Base-by-base conservation (phyloP, 371 early-diverging fungal species). In the Chytridium lagenaria region DNA sequence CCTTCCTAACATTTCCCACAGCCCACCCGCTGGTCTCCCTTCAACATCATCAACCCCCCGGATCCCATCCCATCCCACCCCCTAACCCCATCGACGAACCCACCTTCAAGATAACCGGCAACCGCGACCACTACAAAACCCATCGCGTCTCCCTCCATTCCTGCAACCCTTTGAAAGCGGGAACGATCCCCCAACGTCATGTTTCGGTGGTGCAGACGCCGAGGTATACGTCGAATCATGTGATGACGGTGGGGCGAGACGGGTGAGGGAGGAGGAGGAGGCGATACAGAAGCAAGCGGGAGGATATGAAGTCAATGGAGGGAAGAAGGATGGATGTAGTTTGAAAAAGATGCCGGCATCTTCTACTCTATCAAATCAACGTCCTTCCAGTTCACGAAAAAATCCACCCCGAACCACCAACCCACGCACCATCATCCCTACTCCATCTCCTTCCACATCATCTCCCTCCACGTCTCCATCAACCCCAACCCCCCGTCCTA, bases 21-120 rank as follows among this genome's bases (percentile, higher is more conserved):
- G 76, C 73, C 75, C 3, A 73, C 75, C 22, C 72, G 70, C 33
- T 78, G 79, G 79, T 31, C 51, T 39, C 59, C 79, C 0, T 78
- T 70, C 69, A 70, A 61, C 38, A 59, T 78, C 55, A 72, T 75
- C 68, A 76, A 76, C 64, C 64, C 79, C 76, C 73, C 50, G 67
- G 36, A 16, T n/a, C 38, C 19, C 67, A 67, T 50, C 68, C 69
- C 31, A 55, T 30, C 68, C 50, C 77, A 67, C 3, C 71, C 71
- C 12, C 37, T 34, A 44, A 31, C 31, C n/a, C n/a, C n/a, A n/a
- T n/a, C n/a, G n/a, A 50, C 33, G 39, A 49, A 40, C 38, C 65
- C 63, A 69, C 51, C 66, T 78, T 75, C 71, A 75, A 75, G 70
- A 51, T 75, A 1, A 75, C 75, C n/a, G 70, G 74, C 22, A 33